Evolutionary conservation across 2,329 filamentous ascomycete species (phyloP).

Genomic region (Sporothrix phasma): DNA sequence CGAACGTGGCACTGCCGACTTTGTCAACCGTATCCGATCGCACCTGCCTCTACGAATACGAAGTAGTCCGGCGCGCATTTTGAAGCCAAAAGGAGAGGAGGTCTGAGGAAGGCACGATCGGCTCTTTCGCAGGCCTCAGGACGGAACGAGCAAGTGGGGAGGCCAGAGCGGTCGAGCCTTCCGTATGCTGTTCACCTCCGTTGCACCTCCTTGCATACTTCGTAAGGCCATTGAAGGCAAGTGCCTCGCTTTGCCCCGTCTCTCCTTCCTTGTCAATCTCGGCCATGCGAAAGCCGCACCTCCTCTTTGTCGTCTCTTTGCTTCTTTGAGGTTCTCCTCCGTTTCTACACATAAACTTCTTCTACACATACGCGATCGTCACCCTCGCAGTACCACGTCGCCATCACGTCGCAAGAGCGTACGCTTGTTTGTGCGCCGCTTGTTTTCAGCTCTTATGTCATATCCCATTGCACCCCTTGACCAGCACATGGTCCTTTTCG

Average conservation of each 20-base stretch:
- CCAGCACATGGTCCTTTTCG: background rate
- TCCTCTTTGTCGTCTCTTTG: background rate
- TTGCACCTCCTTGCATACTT: slow-evolving; percentile 3
- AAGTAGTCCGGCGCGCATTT: background rate
- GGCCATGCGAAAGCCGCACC: background rate
- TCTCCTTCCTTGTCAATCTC: background rate
- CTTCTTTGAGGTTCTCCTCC: background rate
- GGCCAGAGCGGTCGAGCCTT: background rate
- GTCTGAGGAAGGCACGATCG: background rate
- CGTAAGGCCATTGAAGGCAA: no score
- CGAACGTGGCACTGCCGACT: background rate
- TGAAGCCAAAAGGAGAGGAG: background rate
- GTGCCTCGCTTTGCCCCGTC: no score
- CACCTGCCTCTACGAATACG: no score
- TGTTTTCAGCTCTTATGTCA: background rate
- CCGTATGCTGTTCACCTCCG: background rate
- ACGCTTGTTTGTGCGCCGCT: background rate
- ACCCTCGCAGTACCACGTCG: background rate
- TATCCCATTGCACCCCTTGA: background rate
- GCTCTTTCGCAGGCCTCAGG: background rate
- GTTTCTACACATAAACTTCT: background rate
- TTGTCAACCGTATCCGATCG: background rate
- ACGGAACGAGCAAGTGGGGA: background rate
- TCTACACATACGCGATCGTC: no score
- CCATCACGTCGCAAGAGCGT: background rate